Conservation (phyloP, 2,329 filamentous ascomycete species). For the Sclerotinia sclerotiorum region DNA sequence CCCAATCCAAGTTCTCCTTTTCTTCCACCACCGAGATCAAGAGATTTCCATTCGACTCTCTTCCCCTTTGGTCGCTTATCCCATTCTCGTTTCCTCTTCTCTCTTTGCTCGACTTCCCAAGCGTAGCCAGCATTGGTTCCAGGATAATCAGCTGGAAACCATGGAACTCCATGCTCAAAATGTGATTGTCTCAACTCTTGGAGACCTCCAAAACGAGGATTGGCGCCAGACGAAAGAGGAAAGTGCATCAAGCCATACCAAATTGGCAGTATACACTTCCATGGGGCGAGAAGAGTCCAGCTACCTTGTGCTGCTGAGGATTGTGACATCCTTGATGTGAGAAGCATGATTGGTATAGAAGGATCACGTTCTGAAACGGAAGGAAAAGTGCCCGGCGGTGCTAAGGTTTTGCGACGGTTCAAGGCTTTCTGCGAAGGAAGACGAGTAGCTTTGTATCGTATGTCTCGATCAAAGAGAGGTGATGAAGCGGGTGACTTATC, state of each 20-base stretch:
- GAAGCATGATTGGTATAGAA: constrained; percentile 72
- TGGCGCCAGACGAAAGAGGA: constrained; percentile 75
- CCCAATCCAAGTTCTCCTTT: constrained; percentile 83
- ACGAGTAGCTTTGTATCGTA: constrained; percentile 63
- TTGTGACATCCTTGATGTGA: constrained; percentile 55
- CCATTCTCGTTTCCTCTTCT: constrained; percentile 64
- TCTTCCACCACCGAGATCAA: constrained; percentile 70
- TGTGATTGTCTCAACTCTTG: constrained; percentile 75
- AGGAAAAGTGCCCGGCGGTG: constrained; percentile 62
- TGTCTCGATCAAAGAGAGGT: constrained; percentile 67
- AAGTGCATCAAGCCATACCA: constrained; percentile 88
- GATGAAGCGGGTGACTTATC: constrained; percentile 52
- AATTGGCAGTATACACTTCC: constrained; percentile 81
- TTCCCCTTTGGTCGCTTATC: constrained; percentile 78
- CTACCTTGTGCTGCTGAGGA: constrained; percentile 59
- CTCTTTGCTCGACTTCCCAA: constrained; percentile 72
- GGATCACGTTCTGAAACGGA: constrained; percentile 62
- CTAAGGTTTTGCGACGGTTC: constrained; percentile 69
- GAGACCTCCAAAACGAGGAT: constrained; percentile 78
- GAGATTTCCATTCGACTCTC: constrained; percentile 68
- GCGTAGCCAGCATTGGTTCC: constrained; percentile 74
- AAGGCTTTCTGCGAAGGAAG: constrained; percentile 76
- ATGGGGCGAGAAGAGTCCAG: constrained; percentile 85
- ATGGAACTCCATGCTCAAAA: constrained; percentile 75
- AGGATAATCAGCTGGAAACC: constrained; percentile 84